Evolutionary conservation across 305 asterid genomes (phyloP).

Genomic region (Plantago rigida): DNA sequence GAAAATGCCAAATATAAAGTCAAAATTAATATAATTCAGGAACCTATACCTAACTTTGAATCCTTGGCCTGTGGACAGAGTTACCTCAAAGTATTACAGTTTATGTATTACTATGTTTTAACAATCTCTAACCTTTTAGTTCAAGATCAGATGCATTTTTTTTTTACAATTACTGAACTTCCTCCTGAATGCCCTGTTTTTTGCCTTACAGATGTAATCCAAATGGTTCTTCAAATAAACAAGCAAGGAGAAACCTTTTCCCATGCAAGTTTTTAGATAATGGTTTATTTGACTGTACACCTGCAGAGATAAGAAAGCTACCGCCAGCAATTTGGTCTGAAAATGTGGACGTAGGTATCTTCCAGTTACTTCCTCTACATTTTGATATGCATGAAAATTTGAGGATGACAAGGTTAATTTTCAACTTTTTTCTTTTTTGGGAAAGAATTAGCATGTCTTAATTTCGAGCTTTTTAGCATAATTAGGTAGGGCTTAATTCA

Average conservation of each 20-base stretch:
- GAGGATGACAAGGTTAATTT: conserved; percentile 7
- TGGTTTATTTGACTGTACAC: conserved; percentile 36
- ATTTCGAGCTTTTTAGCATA: neutral
- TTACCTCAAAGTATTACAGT: neutral
- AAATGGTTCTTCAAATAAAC: conserved; percentile 40
- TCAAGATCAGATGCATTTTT: conserved; percentile 4
- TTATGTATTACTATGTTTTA: conserved; percentile 3
- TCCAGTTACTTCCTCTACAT: no score
- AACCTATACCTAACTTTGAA: no score
- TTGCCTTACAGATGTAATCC: conserved; percentile 43
- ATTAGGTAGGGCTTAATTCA: no score
- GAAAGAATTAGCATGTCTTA: conserved; percentile 11
- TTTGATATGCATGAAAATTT: neutral
- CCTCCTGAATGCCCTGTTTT: conserved; percentile 18
- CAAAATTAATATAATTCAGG: no score
- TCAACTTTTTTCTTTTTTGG: neutral
- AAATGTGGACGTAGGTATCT: no score
- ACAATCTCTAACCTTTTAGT: neutral
- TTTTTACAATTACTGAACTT: neutral
- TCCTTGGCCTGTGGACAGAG: no score
- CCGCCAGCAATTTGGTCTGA: conserved; percentile 11
- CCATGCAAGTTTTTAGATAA: conserved; percentile 34
- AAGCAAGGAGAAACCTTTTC: conserved; percentile 31
- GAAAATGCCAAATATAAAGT: no score
- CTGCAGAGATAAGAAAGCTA: conserved; percentile 45